Evolutionary conservation across 306 rosid genomes (phyloP), one percentile per base, ranked within the genome.

Genomic region (Hippophae tibetana): DNA sequence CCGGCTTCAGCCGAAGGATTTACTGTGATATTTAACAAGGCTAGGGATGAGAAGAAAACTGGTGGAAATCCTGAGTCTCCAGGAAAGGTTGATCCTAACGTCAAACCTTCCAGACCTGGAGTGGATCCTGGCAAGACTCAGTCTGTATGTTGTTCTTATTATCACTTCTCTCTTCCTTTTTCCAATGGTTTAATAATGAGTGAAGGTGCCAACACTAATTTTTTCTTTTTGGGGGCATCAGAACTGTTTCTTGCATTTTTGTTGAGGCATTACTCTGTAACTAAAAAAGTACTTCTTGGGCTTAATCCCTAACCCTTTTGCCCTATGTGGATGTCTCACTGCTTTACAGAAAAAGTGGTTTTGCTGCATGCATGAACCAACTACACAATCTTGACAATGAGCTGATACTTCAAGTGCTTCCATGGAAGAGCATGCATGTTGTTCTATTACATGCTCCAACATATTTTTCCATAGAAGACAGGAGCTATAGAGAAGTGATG

Each of bases 1-100:
- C 99, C 99, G 58, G 83, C 99, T 77, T 92, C 99, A 9, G 96
- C 99, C 49, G 99, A 92, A 81, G 99, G 96, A 49, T 92, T 92
- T 76, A 92, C 99, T 52, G 96, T 92, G 82, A 92, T 92, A 62
- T 92, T 92, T 70, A 88, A 92, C 73, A 92, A 92, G 76, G 99
- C 99, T 31, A 83, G 95, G 72, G 89, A 84, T 86, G 99, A 92
- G 78, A 92, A 92, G 72, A 92, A 92, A 81, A 80, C 99, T 0
- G 99, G 99, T 67, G 96, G 95, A 56, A 84, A 85, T 62, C 79
- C 96, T 14, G 99, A 86, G 71, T 92, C 99, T 5, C 96, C 99
- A 1, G 83, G 80, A 79, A 92, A 79, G 85, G 81, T 58, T 58
- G 85, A 86, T 70, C 72, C 82, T 58, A 84, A 80, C 48, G 69